Base-by-base conservation (phyloP, 352 stramenopile species). In the Globisporangium carolinianum region DNA sequence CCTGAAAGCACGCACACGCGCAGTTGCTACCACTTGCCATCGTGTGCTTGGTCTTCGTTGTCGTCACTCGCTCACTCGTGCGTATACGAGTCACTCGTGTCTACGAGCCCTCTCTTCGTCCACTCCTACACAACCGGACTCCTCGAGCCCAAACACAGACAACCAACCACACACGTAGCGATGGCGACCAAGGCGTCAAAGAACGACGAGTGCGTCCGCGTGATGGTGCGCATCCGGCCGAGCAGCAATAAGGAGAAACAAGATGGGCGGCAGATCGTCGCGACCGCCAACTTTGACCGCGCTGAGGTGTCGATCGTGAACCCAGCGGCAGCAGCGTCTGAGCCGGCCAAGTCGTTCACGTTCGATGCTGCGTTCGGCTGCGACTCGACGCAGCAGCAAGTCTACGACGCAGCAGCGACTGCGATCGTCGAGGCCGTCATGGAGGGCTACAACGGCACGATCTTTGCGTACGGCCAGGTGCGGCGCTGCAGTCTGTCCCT, bases 311-410 rank as follows among this genome's bases (percentile, higher is more conserved):
- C 83, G 53, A 76, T 98, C 43, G 42, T 83, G 3, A 97, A 98
- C 67, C 91, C 89, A 3, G 78, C 79, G 45, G 79, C 65, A 0
- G 69, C 69, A 5, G 61, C 73, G 24, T 76, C 71, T 1, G 90
- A 97, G 52, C 79, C 85, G 6, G 87, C 90, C 12, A 99, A 98
- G 65, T 90, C 74, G 37, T 99, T 99, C 73, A 97, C 96, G 39
- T 98, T 99, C 51, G 97, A 99, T 73, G 89, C 94, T 5, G 93
- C 98, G 0, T 98, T 99, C 60, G 94, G 83, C 8, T 71, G 89
- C n/a, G 77, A 85, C 45, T 97, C 90, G 43, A 92, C 88, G 37
- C 96, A 99, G 73, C 75, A 97, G 66, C 79, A 98, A 60, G 92
- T 98, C 37, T 98, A 98, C 67, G 79, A 97, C 53, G 83, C 76